Evolutionary conservation across 805 yeast species (phyloP), one percentile per base, ranked within the genome.

Genomic region (Lipomyces kockii): DNA sequence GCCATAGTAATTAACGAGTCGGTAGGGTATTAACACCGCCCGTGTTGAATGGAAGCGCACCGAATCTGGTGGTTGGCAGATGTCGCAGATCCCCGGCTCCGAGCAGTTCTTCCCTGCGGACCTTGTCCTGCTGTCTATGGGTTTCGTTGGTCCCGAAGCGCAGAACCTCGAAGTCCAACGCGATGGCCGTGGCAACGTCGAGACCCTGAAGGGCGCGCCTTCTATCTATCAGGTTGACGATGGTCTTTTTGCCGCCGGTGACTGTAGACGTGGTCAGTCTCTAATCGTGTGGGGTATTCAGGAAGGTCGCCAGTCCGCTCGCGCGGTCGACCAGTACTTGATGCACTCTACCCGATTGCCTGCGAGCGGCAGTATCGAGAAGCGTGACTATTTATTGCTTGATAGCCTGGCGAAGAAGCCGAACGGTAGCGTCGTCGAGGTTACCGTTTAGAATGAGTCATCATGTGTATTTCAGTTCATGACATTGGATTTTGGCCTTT

Each of bases 211-310:
- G 64, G 81, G 85, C 57, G 87, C 94, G 17, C 82, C 88, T 22
- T 81, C 82, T 68, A 86, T 85, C 66, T 94, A 94, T 85, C 83
- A 85, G 68, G 92, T 91, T 65, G 83, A 80, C 54, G 89, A 84
- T 67, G 92, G 92, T 74, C 76, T 92, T 68, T 94, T 93, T 76
- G 91, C 97, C 60, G 98, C 98, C 61, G 99, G 99, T 81, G 99
- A 94, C 80, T 95, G 98, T 82, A 90, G 99, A 84, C 89, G 98
- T 82, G 99, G 99, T 35, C 99, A 94, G 83, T 91, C 97, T 1
- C 86, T 94, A 79, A 94, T 94, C 78, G 99, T 94, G 64, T 95
- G 98, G 98, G 99, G 98, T 82, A 94, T 94, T 74, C 98, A 95
- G 82, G 99, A 94, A 82, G 99, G 99, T 73, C 89, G 98, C 83